Base-by-base conservation (phyloP, 2,329 filamentous ascomycete species). In the Verticillium longisporum region DNA sequence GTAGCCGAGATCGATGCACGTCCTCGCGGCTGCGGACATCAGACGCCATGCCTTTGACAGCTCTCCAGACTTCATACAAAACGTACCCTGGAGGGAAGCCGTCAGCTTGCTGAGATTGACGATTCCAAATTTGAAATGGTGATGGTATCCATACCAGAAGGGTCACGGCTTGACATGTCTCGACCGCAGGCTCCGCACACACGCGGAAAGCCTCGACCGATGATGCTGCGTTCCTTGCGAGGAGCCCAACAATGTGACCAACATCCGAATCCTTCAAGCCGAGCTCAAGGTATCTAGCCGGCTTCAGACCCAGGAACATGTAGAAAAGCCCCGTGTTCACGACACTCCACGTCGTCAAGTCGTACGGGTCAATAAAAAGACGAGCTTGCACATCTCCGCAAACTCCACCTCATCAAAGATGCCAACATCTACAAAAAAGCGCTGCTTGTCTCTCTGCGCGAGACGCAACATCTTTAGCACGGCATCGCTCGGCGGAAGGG, bases 41-140 rank as follows among this genome's bases (percentile, higher is more conserved):
- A 72, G 38, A n/a, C 68, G 64, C 68, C 70, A 71, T 14, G 69
- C 69, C 7, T 70, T 67, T 3, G 67, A 64, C 56, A 64, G 69
- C 34, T 70, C 67, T 1, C 70, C 70, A 56, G 64, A 61, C 45
- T 68, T 71, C 34, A 67, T 64, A 36, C 69, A 71, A 54, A 69
- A 72, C 0, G 57, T 61, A 18, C 55, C 58, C 60, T 59, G n/a
- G n/a, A n/a, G n/a, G 6, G 5, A 33, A 14, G 36, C 3, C 4
- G 6, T 3, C 1, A 10, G 11, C 36, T n/a, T n/a, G n/a, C n/a
- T n/a, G n/a, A n/a, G n/a, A n/a, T n/a, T n/a, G n/a, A n/a, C n/a
- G n/a, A n/a, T n/a, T n/a, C n/a, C n/a, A n/a, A n/a, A n/a, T n/a
- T n/a, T n/a, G n/a, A n/a, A n/a, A n/a, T n/a, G n/a, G n/a, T n/a